A percentile compares a stretch with the other conserved stretches of the same genome.
phyloP scores from a whole-genome alignment of 2,329 filamentous ascomycete genomes.

The Pyrenochaeta sp. region DNA sequence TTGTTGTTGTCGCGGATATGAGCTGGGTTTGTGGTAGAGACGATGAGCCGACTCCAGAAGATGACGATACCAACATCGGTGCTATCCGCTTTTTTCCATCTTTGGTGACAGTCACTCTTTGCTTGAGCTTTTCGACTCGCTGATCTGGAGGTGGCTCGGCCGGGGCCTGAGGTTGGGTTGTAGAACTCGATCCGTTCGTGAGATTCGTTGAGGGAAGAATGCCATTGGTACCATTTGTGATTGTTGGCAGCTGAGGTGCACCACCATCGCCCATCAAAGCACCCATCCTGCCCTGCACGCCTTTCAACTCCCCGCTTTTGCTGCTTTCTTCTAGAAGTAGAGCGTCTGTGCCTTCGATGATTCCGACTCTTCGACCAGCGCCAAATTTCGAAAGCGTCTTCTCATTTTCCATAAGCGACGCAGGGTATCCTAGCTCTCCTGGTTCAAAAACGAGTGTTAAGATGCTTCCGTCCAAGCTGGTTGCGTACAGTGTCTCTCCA shows the following conservation, averaged over 20 bases:
- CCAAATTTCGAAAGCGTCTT: constrained; percentile 93
- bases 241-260: constrained; percentile 56
- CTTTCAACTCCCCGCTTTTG: constrained; percentile 88
- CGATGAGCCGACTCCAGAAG: constrained; percentile 84
- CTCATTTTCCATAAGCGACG: constrained; percentile 86
- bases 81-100: constrained; percentile 97
- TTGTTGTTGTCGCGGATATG: constrained; percentile 75
- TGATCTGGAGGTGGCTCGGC: constrained; percentile 56
- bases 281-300: constrained; percentile 94
- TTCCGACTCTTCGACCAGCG: constrained; percentile 85
- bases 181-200: constrained; percentile 59
- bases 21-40: constrained; percentile 89
- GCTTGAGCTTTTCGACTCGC: constrained; percentile 78
- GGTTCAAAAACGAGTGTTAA: constrained; percentile 81
- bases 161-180: constrained; percentile 18
- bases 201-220: constrained; percentile 52
- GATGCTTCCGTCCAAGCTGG: constrained; percentile 89
- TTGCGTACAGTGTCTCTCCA: constrained; percentile 84
- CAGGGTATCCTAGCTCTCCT: constrained; percentile 89
- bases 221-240: constrained; percentile 65
- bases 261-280: constrained; percentile 90
- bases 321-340: constrained; percentile 88
- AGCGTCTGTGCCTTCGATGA: constrained; percentile 91
- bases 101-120: constrained; percentile 92
- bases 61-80: constrained; percentile 84